Conservation (phyloP, 116 monocot genomes). For the Phalaenopsis hybrid region DNA sequence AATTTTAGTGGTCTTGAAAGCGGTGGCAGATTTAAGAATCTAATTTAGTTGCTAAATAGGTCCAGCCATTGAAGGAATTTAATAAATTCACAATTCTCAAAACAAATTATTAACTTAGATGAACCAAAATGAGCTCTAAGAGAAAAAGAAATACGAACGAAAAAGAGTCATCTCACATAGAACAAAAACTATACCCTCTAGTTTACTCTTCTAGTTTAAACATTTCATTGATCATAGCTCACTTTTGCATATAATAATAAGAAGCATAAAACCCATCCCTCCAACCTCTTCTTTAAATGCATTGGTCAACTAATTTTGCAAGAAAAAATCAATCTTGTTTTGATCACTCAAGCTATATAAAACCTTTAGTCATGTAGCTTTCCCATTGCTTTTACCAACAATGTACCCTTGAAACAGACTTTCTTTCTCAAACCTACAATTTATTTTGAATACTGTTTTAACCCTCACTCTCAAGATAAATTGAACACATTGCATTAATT, state of each 20-base stretch:
- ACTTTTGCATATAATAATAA: background rate
- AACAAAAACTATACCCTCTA: background rate
- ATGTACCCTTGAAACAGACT: background rate
- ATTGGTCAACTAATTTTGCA: background rate
- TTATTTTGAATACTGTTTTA: background rate
- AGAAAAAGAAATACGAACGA: background rate
- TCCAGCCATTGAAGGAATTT: too few relatives aligned
- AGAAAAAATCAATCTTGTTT: background rate
- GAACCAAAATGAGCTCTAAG: background rate
- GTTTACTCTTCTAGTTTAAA: background rate
- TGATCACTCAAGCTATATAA: background rate
- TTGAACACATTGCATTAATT: background rate
- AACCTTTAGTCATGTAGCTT: background rate
- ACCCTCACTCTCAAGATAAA: background rate
- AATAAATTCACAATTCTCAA: too few relatives aligned
- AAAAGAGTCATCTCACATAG: background rate
- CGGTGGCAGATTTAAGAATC: too few relatives aligned
- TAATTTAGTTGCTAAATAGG: too few relatives aligned
- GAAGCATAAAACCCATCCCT: background rate
- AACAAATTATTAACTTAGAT: too few relatives aligned
- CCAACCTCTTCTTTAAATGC: background rate
- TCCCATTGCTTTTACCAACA: too few relatives aligned
- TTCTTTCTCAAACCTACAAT: background rate
- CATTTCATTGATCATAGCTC: background rate
- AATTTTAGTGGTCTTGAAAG: too few relatives aligned